phyloP scores from a whole-genome alignment of 192 early-diverging fungal species.

The Linnemannia exigua region DNA sequence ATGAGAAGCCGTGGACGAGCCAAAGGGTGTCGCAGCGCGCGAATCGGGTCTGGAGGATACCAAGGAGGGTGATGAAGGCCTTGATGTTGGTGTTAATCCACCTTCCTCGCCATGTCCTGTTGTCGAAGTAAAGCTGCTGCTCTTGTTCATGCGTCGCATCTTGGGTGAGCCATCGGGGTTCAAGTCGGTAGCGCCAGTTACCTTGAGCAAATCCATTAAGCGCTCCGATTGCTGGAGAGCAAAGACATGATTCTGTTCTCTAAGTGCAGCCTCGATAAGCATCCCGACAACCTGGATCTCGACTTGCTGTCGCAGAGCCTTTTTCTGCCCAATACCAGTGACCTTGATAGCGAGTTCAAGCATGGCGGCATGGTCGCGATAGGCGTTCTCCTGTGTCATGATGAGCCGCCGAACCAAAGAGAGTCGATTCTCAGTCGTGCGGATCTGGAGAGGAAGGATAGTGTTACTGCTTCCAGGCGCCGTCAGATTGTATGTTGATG shows the following conservation, averaged over 20 bases:
- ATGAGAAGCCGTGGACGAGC: not conserved
- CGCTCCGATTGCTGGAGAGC: conserved; percentile 71
- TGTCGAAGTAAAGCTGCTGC: conserved; percentile 23
- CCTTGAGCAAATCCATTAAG: conserved; percentile 65
- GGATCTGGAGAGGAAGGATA: conserved; percentile 81
- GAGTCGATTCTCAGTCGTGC: conserved; percentile 71
- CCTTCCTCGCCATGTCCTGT: not conserved
- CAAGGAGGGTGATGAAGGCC: conserved; percentile 13
- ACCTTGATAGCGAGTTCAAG: conserved; percentile 69
- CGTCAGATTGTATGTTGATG: conserved; percentile 63
- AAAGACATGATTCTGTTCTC: conserved; percentile 65
- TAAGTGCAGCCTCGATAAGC: conserved; percentile 73
- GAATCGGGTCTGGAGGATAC: conserved; percentile 17
- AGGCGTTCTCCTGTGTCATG: conserved; percentile 63
- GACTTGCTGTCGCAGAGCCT: conserved; percentile 30
- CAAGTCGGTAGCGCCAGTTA: conserved; percentile 32
- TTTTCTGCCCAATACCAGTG: conserved; percentile 41
- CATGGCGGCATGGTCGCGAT: conserved; percentile 64
- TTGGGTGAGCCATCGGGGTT: conserved; percentile 39
- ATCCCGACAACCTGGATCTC: conserved; percentile 72
- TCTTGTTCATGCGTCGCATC: conserved; percentile 26
- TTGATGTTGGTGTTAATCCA: not conserved
- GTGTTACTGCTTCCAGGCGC: conserved; percentile 56
- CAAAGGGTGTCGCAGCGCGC: conserved; percentile 21
- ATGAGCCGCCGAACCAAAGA: conserved; percentile 73